phyloP scores from a whole-genome alignment of 257 asterid genomes.

The Gardenia jasminoides region DNA sequence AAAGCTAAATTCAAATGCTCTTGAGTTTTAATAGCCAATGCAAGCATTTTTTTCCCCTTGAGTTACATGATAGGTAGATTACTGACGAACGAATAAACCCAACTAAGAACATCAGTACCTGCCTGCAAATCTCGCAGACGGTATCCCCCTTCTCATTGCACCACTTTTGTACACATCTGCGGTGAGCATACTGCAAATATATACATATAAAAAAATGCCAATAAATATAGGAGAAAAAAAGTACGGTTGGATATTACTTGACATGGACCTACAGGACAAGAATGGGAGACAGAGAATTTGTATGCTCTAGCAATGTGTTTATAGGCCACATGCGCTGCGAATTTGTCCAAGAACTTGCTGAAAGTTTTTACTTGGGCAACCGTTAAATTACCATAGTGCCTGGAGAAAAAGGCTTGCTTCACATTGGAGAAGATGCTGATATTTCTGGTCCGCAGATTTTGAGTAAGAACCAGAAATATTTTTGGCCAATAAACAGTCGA shows the following conservation, averaged over 20 bases:
- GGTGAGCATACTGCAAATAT: conserved; percentile 67
- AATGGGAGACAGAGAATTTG: neutral
- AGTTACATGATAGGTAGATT: neutral
- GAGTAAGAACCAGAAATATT: neutral
- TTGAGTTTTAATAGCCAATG: neutral
- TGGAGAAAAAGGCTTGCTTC: too few relatives aligned
- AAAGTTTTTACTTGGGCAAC: too few relatives aligned
- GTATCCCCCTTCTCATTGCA: conserved; percentile 92
- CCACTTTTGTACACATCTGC: conserved; percentile 81
- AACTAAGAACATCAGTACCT: conserved; percentile 38
- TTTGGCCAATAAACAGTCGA: neutral
- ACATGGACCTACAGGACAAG: neutral
- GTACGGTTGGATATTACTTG: neutral
- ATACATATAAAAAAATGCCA: neutral
- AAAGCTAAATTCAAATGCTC: conserved; percentile 7
- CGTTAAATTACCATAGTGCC: too few relatives aligned
- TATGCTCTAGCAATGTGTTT: neutral
- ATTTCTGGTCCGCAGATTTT: neutral
- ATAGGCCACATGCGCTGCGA: too few relatives aligned
- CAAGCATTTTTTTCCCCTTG: neutral
- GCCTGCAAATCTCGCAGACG: conserved; percentile 76
- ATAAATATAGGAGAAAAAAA: neutral
- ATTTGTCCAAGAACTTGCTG: too few relatives aligned
- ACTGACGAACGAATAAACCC: neutral
- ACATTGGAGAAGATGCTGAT: too few relatives aligned